Conservation (phyloP, 2,329 filamentous ascomycete genomes). For the Mariannaea sp. region DNA sequence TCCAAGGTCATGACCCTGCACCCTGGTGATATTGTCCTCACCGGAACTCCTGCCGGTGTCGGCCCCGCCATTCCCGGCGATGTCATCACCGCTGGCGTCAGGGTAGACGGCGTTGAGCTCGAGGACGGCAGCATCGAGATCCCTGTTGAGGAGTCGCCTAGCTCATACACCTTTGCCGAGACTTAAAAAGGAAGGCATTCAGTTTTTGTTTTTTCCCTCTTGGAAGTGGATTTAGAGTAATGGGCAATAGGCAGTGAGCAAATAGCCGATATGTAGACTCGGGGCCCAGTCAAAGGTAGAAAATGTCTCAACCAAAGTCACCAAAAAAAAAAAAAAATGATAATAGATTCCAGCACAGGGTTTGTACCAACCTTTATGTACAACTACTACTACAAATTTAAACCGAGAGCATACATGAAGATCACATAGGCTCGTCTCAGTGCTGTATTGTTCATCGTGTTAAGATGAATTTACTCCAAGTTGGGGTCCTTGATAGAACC, state of each 20-base stretch:
- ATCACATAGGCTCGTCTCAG: neutral
- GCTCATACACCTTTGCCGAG: constrained; percentile 77
- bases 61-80: constrained; percentile 85
- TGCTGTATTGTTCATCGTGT: neutral
- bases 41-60: constrained; percentile 97
- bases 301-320: neutral
- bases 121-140: constrained; percentile 87
- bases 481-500: constrained; percentile 66
- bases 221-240: too few species aligned
- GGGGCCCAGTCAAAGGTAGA: neutral
- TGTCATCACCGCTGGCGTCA: constrained; percentile 82
- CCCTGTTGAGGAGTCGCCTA: constrained; percentile 76
- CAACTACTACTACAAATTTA: constrained; percentile 17
- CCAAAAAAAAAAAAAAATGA: constrained; percentile 1
- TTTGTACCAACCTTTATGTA: constrained; percentile 6
- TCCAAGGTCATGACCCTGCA: constrained; percentile 93
- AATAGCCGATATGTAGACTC: neutral
- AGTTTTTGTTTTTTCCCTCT: too few species aligned
- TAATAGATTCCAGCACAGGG: constrained; percentile 7
- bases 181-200: constrained; percentile 54
- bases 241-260: neutral
- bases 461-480: constrained; percentile 39
- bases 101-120: constrained; percentile 79
- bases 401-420: too few species aligned
- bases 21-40: constrained; percentile 89